Conservation (phyloP, 768 basidiomycete genomes). For the Pleurotus eryngii region DNA sequence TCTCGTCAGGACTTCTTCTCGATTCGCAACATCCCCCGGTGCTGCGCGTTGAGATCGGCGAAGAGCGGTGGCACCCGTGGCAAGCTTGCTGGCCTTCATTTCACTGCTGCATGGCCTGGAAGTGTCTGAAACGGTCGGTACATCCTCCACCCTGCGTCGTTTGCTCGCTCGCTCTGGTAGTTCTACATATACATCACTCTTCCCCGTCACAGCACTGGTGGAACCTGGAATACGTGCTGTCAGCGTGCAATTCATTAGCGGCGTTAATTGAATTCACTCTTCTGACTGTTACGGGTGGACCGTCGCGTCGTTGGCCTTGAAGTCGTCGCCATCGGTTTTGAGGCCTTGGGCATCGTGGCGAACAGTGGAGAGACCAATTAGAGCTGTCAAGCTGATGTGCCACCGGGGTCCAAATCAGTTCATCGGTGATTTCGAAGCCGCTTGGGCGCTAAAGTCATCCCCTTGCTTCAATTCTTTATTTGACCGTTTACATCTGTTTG, state of each 20-base stretch:
- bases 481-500: no score
- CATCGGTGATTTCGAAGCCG: slow-evolving; percentile 14
- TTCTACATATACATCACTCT: slow-evolving; percentile 16
- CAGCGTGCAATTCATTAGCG: background rate
- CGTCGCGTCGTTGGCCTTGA: slow-evolving; percentile 11
- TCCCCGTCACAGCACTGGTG: slow-evolving; percentile 6
- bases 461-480: no score
- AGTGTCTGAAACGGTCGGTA: background rate
- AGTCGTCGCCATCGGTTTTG: slow-evolving; percentile 3
- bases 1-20: slow-evolving; percentile 31
- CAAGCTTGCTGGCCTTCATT: background rate
- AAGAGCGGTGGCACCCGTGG: slow-evolving; percentile 22
- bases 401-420: slow-evolving; percentile 9
- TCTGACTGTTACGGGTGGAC: slow-evolving; percentile 11
- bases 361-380: slow-evolving; percentile 10
- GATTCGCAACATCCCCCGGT: slow-evolving; percentile 33
- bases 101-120: background rate
- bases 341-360: slow-evolving; percentile 14
- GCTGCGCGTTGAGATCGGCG: slow-evolving; percentile 39
- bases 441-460: background rate
- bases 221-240: background rate
- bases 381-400: slow-evolving; percentile 1
- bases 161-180: slow-evolving; percentile 14
- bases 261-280: slow-evolving; percentile 7
- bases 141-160: slow-evolving; percentile 5